phyloP scores from a whole-genome alignment of 306 rosid genomes.

The Casuarina cunninghamiana region DNA sequence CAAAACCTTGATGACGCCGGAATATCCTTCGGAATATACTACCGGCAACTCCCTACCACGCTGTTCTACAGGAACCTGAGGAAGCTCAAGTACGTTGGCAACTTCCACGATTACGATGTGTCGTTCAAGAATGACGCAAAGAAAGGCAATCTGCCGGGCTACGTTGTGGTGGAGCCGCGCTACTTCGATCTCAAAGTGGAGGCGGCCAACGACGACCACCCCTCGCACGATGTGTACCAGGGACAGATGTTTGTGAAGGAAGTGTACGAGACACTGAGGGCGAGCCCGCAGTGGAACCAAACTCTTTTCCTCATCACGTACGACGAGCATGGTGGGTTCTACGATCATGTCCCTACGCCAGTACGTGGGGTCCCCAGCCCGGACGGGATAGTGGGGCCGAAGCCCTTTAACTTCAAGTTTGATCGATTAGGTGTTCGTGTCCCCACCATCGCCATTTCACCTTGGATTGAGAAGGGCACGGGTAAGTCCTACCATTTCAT shows the following conservation, averaged over 20 bases:
- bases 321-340: constrained; percentile 94
- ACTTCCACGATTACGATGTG: constrained; percentile 51
- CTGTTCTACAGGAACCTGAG: constrained; percentile 67
- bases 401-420: constrained; percentile 63
- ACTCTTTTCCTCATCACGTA: constrained; percentile 72
- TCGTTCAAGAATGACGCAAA: constrained; percentile 55
- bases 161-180: constrained; percentile 81
- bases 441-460: constrained; percentile 79
- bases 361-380: constrained; percentile 71
- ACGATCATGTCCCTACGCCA: constrained; percentile 78
- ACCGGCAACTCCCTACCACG: constrained; percentile 70
- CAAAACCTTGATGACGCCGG: constrained; percentile 58
- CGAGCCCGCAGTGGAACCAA: constrained; percentile 85
- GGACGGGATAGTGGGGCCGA: constrained; percentile 72
- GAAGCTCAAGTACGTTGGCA: constrained; percentile 52
- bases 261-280: constrained; percentile 80
- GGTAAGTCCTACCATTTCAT: constrained; percentile 36
- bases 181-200: constrained; percentile 48
- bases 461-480: constrained; percentile 82
- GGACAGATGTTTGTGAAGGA: constrained; percentile 89
- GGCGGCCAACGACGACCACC: constrained; percentile 90
- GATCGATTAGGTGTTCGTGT: constrained; percentile 84
- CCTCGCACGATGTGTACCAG: constrained; percentile 79
- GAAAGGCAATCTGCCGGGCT: constrained; percentile 57
- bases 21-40: constrained; percentile 74